Conservation (phyloP, 2,329 filamentous ascomycete genomes). For the Cladosporium sp. region DNA sequence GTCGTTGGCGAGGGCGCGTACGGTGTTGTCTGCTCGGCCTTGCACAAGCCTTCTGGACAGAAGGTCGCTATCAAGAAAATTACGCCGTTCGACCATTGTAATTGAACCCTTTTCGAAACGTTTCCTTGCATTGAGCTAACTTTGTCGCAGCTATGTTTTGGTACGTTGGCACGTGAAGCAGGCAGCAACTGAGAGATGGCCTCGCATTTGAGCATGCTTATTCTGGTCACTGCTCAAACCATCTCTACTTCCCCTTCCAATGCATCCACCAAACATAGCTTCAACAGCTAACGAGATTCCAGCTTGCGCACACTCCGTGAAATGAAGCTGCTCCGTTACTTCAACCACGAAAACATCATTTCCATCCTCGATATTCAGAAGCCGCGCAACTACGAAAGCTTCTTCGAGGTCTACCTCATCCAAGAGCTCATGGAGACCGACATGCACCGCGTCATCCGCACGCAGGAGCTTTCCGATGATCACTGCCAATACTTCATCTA, state of each 20-base stretch:
- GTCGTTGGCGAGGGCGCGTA: conserved; percentile 98
- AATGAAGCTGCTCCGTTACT: conserved; percentile 98
- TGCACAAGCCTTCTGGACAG: conserved; percentile 96
- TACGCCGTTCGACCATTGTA: conserved; percentile 96
- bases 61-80: conserved; percentile 99
- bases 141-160: background rate
- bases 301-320: conserved; percentile 92
- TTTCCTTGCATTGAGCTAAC: too few relatives aligned
- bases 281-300: conserved; percentile 46
- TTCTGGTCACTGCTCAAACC: too few relatives aligned
- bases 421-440: conserved; percentile 99
- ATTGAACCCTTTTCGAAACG: conserved; percentile 33
- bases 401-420: conserved; percentile 97
- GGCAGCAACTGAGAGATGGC: background rate
- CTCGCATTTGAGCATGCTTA: too few relatives aligned
- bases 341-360: conserved; percentile 99
- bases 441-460: conserved; percentile 98
- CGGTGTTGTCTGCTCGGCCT: conserved; percentile 94
- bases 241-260: too few relatives aligned
- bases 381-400: conserved; percentile 89
- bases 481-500: conserved; percentile 99
- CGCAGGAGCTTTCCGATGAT: conserved; percentile 96
- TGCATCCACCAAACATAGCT: background rate
- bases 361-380: conserved; percentile 99
- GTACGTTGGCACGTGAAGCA: background rate